A percentile compares a stretch with the other conserved stretches of the same genome.
Conservation (phyloP, 805 yeast species). For the Komagataella populi region DNA sequence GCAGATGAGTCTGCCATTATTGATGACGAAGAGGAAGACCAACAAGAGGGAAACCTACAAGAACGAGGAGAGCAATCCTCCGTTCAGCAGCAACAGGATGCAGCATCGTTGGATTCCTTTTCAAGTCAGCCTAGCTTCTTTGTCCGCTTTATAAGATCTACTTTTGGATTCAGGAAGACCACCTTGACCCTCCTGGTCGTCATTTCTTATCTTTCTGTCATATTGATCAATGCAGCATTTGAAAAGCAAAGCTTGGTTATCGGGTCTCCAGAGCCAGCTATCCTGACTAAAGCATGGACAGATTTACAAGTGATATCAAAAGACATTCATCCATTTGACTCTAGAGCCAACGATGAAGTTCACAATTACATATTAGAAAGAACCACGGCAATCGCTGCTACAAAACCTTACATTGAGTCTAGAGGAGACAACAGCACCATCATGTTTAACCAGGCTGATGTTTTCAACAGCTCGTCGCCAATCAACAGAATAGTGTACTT, state of each 20-base stretch:
- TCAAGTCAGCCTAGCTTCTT: slow-evolving; percentile 8
- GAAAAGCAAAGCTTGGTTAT: slow-evolving; percentile 26
- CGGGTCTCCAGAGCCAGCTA: slow-evolving; percentile 27
- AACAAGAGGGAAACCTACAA: background rate
- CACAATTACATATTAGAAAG: slow-evolving; percentile 48
- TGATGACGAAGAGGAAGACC: background rate
- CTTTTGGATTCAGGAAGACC: slow-evolving; percentile 64
- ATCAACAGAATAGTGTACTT: slow-evolving; percentile 39
- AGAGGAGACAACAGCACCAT: slow-evolving; percentile 28
- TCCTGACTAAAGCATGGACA: slow-evolving; percentile 41
- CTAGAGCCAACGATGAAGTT: slow-evolving; percentile 63
- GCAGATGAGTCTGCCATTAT: slow-evolving; percentile 3
- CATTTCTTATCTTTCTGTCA: slow-evolving; percentile 28
- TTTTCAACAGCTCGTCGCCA: slow-evolving; percentile 25
- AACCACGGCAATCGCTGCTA: slow-evolving; percentile 20
- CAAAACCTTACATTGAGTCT: slow-evolving; percentile 19
- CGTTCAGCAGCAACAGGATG: background rate
- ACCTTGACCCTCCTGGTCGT: slow-evolving; percentile 45
- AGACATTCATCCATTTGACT: slow-evolving; percentile 65
- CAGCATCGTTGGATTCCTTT: background rate
- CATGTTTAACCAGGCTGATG: slow-evolving; percentile 34
- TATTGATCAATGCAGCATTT: slow-evolving; percentile 17
- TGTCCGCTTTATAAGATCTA: slow-evolving; percentile 23
- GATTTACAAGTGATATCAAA: slow-evolving; percentile 59
- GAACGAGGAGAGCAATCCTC: background rate